Evolutionary conservation across 139 green algal genomes (phyloP).

Genomic region (Micractinium conductrix): DNA sequence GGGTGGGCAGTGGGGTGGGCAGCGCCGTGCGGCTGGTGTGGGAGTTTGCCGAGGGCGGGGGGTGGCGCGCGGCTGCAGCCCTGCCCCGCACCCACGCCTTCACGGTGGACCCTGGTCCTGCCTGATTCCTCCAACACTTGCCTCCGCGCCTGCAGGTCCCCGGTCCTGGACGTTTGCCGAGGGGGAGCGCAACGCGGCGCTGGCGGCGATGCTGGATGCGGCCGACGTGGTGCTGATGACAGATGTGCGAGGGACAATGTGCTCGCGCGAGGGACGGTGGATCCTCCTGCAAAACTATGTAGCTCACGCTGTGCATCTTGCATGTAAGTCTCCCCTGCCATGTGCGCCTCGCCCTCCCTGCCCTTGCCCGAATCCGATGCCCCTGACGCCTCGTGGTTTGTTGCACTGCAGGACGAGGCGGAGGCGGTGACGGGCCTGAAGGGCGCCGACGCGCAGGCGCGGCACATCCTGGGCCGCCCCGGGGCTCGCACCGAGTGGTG

Average conservation of each 20-base stretch:
- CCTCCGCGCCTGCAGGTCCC: constrained; percentile 61
- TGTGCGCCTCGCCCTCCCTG: no score
- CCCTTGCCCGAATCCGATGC: no score
- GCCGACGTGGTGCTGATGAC: constrained; percentile 90
- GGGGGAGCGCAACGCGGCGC: constrained; percentile 52
- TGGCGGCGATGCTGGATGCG: constrained; percentile 76
- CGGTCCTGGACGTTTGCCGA: constrained; percentile 68
- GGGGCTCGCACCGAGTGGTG: constrained; percentile 69
- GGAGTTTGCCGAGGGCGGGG: no score
- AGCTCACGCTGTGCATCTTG: no score
- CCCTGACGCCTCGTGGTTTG: no score
- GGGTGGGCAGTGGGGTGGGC: neutral
- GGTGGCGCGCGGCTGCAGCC: no score
- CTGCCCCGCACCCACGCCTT: no score
- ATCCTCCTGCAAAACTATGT: no score
- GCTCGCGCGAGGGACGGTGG: no score
- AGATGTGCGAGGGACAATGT: no score
- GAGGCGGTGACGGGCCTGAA: constrained; percentile 73
- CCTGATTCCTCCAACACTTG: neutral
- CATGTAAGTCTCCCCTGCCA: no score
- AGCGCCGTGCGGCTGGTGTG: neutral
- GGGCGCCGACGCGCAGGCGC: constrained; percentile 66
- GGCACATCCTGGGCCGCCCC: constrained; percentile 63
- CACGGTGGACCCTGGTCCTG: no score
- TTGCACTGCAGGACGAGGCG: constrained; percentile 88